Evolutionary conservation across 371 early-diverging fungal species (phyloP), one percentile per base, ranked within the genome.

Genomic region (Lichtheimia ornata): DNA sequence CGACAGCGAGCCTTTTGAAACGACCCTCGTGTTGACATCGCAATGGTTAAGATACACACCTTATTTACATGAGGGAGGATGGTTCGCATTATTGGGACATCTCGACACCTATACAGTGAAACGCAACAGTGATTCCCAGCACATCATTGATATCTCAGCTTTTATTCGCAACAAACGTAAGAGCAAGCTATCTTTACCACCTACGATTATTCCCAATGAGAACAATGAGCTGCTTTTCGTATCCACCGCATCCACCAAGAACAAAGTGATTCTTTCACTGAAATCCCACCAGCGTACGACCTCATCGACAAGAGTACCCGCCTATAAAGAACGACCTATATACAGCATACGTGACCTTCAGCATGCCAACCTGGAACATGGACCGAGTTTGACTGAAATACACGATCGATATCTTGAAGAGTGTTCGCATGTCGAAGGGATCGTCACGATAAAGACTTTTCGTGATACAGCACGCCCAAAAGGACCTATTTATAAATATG

Each of bases 401-500:
- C 49, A 50, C 5, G 47, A 56, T 5, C 44, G 51, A 4, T 51
- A 56, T 15, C 56, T 47, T 27, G 47, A 64, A 9, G 47, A 65
- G 1, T 7, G 43, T 2, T 20, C 66, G 3, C 25, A 64, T 61
- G 45, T 74, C 0, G 40, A 62, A 56, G 74, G 74, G 1, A 43
- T 74, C 0, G 47, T 74, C 6, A 45, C 70, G 1, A 18, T 25
- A 27, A 74, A 74, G 42, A 61, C 57, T 3, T 68, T 74, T 35
- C 57, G 66, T 2, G 56, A 49, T 40, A 22, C 15, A 42, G 5
- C 40, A 14, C 15, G 25, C 12, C 51, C 28, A 17, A 11, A 3
- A 49, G 45, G 41, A n/a, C 22, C 47, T 1, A 49, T 50, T 9
- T 43, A 35, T 27, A 43, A 25, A 17, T 17, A 44, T 28, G 50